phyloP scores from a whole-genome alignment of 106 monocot genomes.

The Dioscorea dumetorum region DNA sequence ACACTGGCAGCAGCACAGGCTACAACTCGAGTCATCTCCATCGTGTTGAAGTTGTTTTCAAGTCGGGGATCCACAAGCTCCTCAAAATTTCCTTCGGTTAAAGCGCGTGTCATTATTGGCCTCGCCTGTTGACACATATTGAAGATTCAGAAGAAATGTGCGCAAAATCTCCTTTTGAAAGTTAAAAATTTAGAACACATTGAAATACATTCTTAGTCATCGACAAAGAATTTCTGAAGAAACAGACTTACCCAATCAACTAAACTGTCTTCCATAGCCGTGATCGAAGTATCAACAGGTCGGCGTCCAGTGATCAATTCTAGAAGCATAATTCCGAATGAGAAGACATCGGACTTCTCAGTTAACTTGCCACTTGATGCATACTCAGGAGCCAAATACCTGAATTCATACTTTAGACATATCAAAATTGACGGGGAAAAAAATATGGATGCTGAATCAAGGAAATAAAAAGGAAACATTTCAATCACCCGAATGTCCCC shows the following conservation, averaged over 20 bases:
- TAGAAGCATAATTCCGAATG: conserved; percentile 86
- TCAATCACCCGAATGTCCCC: conserved; percentile 81
- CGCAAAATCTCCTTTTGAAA: too few relatives aligned
- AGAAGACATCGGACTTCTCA: conserved; percentile 92
- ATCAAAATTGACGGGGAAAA: neutral
- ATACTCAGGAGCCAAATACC: conserved; percentile 90
- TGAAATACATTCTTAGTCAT: too few relatives aligned
- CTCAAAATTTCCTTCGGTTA: conserved; percentile 53
- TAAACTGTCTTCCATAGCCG: conserved; percentile 70
- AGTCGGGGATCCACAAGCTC: conserved; percentile 65
- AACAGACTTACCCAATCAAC: conserved; percentile 66
- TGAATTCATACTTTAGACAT: conserved; percentile 4
- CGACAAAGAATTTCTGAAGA: neutral
- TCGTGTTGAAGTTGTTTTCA: conserved; percentile 33
- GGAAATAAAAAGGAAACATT: neutral
- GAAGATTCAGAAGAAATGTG: neutral
- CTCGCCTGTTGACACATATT: conserved; percentile 40
- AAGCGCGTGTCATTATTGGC: conserved; percentile 27
- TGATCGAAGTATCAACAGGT: conserved; percentile 42
- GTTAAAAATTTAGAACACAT: too few relatives aligned
- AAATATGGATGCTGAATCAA: neutral
- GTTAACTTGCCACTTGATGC: conserved; percentile 92
- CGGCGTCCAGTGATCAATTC: conserved; percentile 76
- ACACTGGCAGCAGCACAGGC: conserved; percentile 63
- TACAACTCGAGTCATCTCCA: conserved; percentile 65